These are phyloP conservation scores for Mycena vitilis DNA, from an alignment of 768 basidiomycete species.

Conservation along the genomic window DNA sequence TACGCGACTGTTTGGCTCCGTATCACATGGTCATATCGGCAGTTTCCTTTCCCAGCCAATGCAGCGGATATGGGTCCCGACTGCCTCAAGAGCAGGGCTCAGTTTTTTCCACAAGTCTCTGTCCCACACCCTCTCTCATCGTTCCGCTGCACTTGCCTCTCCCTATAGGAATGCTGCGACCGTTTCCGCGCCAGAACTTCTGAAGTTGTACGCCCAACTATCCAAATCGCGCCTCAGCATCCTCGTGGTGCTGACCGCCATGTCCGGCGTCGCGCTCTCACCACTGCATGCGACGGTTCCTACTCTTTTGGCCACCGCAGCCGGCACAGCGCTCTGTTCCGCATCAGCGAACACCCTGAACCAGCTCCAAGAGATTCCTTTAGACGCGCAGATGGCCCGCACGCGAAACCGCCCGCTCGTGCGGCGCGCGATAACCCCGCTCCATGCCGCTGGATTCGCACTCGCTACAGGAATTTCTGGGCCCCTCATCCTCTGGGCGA, in stretches of 20 bases:
- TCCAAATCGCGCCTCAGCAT: slow-evolving; percentile 87
- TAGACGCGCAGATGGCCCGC: slow-evolving; percentile 96
- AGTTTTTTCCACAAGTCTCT: slow-evolving; percentile 28
- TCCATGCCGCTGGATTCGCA: slow-evolving; percentile 88
- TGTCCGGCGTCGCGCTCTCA: slow-evolving; percentile 93
- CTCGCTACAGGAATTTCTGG: slow-evolving; percentile 81
- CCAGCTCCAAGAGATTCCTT: slow-evolving; percentile 93
- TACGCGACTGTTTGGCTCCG: slow-evolving; percentile 13
- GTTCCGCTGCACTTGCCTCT: slow-evolving; percentile 30
- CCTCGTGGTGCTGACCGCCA: slow-evolving; percentile 88
- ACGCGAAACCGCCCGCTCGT: slow-evolving; percentile 91
- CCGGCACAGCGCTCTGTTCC: slow-evolving; percentile 91
- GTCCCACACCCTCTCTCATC: slow-evolving; percentile 25
- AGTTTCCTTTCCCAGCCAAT: neutral
- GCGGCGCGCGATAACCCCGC: slow-evolving; percentile 82
- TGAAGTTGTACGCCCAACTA: slow-evolving; percentile 81
- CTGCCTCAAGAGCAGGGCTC: slow-evolving; percentile 19
- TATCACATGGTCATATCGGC: neutral
- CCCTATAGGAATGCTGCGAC: slow-evolving; percentile 51
- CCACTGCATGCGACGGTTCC: slow-evolving; percentile 88
- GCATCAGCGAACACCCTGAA: slow-evolving; percentile 96
- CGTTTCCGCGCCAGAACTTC: slow-evolving; percentile 62
- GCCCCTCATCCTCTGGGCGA: slow-evolving; percentile 78
- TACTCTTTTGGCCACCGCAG: slow-evolving; percentile 85
- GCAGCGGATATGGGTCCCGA: slow-evolving; percentile 20